These are phyloP conservation scores for Dothistroma pini DNA, from an alignment of 2,329 filamentous ascomycete species.

Conservation along the genomic window DNA sequence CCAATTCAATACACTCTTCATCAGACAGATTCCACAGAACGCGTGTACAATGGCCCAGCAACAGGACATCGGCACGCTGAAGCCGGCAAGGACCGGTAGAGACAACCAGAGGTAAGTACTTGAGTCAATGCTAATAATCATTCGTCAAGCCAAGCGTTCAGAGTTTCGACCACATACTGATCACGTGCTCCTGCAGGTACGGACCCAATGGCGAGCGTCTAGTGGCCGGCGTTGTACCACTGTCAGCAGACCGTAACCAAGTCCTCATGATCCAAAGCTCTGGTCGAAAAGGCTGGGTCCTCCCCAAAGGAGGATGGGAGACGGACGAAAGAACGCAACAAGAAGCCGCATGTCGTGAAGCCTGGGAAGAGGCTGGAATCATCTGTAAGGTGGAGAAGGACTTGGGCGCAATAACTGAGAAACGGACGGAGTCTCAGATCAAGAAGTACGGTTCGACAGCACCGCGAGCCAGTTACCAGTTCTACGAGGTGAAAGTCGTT, in stretches of 20 bases:
- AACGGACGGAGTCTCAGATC: slow-evolving; percentile 48
- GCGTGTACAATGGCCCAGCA: slow-evolving; percentile 43
- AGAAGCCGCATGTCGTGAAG: slow-evolving; percentile 80
- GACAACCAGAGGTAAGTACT: slow-evolving; percentile 63
- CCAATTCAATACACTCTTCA: slow-evolving; percentile 22
- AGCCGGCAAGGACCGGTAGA: slow-evolving; percentile 69
- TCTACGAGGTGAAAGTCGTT: slow-evolving; percentile 84
- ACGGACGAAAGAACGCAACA: slow-evolving; percentile 83
- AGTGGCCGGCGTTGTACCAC: slow-evolving; percentile 88
- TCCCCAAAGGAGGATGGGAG: slow-evolving; percentile 98
- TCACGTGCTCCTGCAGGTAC: slow-evolving; percentile 60
- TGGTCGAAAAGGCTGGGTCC: slow-evolving; percentile 86
- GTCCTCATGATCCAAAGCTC: slow-evolving; percentile 94
- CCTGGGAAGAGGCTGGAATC: slow-evolving; percentile 98
- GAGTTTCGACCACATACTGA: background rate
- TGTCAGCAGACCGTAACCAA: slow-evolving; percentile 79
- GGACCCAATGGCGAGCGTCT: slow-evolving; percentile 87
- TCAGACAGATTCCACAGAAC: slow-evolving; percentile 14
- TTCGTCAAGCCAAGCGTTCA: background rate
- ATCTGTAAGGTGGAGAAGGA: slow-evolving; percentile 79
- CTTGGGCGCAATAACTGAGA: slow-evolving; percentile 81
- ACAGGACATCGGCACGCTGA: slow-evolving; percentile 40
- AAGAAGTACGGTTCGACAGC: slow-evolving; percentile 44
- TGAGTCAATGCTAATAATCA: background rate
- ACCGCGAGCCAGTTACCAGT: slow-evolving; percentile 74